These are phyloP conservation scores for Aegilops longissima DNA, from an alignment of 176 grass and related monocot genomes.

Conservation along the genomic window DNA sequence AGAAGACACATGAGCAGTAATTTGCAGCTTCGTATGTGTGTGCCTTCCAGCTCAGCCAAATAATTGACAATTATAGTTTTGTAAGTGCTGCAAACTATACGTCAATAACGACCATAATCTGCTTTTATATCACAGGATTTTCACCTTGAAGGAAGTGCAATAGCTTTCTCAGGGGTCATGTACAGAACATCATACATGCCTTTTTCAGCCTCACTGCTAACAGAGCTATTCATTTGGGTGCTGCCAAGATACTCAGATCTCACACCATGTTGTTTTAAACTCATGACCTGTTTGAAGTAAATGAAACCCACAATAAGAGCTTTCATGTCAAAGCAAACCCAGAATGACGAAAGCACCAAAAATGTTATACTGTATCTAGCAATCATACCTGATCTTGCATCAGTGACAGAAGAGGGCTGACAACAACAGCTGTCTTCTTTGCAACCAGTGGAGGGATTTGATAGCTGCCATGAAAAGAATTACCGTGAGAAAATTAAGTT, in stretches of 20 bases:
- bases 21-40: not conserved
- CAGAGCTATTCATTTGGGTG: conserved; percentile 64
- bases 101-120: not conserved
- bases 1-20: not conserved
- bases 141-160: conserved; percentile 69
- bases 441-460: conserved; percentile 79
- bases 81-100: not conserved
- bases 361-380: not conserved
- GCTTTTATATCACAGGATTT: not conserved
- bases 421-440: conserved; percentile 76
- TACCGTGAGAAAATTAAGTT: not conserved
- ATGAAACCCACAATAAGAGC: conserved; percentile 6
- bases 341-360: not conserved
- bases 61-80: not conserved
- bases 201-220: conserved; percentile 57
- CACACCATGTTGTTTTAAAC: conserved; percentile 76
- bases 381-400: conserved; percentile 86
- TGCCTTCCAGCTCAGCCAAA: not conserved
- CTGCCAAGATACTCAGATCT: conserved; percentile 84
- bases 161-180: conserved; percentile 93
- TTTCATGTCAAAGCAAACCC: conserved; percentile 9
- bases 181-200: conserved; percentile 75
- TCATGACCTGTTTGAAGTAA: conserved; percentile 77
- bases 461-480: conserved; percentile 47
- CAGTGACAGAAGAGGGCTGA: conserved; percentile 84